These are phyloP conservation scores for Schizophyllum amplum DNA, from an alignment of 1,284 basidiomycete species.

Conservation along the genomic window DNA sequence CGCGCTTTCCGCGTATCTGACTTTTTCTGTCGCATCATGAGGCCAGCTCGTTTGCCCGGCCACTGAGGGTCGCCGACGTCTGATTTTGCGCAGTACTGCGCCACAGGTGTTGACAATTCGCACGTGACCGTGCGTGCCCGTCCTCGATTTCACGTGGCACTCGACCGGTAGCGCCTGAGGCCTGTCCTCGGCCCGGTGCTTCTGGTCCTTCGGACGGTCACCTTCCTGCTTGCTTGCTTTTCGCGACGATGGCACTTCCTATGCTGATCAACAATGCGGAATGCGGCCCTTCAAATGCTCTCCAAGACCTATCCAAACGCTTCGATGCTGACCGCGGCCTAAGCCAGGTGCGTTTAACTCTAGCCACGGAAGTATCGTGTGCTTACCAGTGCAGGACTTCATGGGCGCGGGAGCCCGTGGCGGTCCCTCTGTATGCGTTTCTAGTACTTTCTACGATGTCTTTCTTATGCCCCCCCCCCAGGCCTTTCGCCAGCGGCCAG, in stretches of 20 bases:
- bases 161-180: not conserved
- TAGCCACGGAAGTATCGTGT: not conserved
- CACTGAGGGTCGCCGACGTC: not conserved
- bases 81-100: not conserved
- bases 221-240: no score
- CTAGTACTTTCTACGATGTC: not conserved
- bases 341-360: constrained; percentile 50
- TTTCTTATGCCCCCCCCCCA: constrained; percentile 19
- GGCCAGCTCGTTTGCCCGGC: no score
- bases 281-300: constrained; percentile 74
- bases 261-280: constrained; percentile 67
- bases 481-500: constrained; percentile 52
- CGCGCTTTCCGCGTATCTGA: no score
- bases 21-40: no score
- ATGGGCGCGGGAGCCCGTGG: constrained; percentile 43
- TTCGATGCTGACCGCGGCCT: constrained; percentile 72
- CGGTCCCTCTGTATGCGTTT: constrained; percentile 47
- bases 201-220: not conserved
- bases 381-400: constrained; percentile 41
- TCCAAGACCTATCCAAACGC: constrained; percentile 71
- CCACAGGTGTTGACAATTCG: not conserved
- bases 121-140: not conserved
- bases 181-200: not conserved
- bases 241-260: constrained; percentile 62
- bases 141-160: not conserved